These are phyloP conservation scores for apple (Malus domestica) DNA, from an alignment of 306 rosid species.

Conservation along the genomic window ASM211411v1 NC_041792.1:31328907-31329406, in stretches of 20 bases:
- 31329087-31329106: slow-evolving; percentile 71
- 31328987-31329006: background rate
- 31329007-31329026: slow-evolving; percentile 5
- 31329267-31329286: slow-evolving; percentile 22
- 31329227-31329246: slow-evolving; percentile 27
- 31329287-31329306: background rate
- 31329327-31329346: background rate
- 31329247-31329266: slow-evolving; percentile 23
- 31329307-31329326: background rate
- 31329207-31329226: slow-evolving; percentile 31
- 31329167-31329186: slow-evolving; percentile 21
- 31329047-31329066: slow-evolving; percentile 35
- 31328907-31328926: slow-evolving; percentile 89
- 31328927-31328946: slow-evolving; percentile 76
- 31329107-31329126: slow-evolving; percentile 49
- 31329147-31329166: slow-evolving; percentile 39
- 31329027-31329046: background rate
- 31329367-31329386: no score
- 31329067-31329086: slow-evolving; percentile 88
- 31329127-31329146: slow-evolving; percentile 33
- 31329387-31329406: no score
- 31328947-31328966: slow-evolving; percentile 71
- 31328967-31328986: background rate
- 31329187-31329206: slow-evolving; percentile 39
- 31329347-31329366: no score